These are phyloP conservation scores for Apiospora pterosperma DNA, from an alignment of 2,329 filamentous ascomycete genomes.

Conservation along the genomic window DNA sequence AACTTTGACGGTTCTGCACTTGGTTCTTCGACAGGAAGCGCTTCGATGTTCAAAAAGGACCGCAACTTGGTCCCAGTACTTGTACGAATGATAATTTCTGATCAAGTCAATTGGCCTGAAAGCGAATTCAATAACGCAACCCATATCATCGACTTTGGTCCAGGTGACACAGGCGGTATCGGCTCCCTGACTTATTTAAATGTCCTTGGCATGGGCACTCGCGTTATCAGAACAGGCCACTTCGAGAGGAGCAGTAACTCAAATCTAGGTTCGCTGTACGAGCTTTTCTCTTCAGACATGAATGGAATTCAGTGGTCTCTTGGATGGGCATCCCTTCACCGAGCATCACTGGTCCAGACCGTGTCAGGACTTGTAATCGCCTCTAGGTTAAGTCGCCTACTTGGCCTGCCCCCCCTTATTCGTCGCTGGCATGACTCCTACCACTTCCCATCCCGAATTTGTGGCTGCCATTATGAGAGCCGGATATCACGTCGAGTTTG, in stretches of 20 bases:
- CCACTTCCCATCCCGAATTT: constrained; percentile 86
- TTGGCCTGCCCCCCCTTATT: constrained; percentile 82
- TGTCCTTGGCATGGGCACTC: constrained; percentile 96
- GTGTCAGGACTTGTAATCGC: constrained; percentile 75
- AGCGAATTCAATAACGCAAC: constrained; percentile 88
- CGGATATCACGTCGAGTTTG: constrained; percentile 90
- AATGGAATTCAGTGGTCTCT: constrained; percentile 65
- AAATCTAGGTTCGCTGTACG: constrained; percentile 18
- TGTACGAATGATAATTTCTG: constrained; percentile 20
- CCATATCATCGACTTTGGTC: constrained; percentile 94
- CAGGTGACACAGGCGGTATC: constrained; percentile 89
- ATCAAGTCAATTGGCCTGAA: constrained; percentile 21
- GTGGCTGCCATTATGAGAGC: constrained; percentile 93
- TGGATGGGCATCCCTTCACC: constrained; percentile 51
- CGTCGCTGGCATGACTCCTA: constrained; percentile 91
- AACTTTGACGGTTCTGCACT: too few species aligned
- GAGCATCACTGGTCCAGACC: constrained; percentile 14
- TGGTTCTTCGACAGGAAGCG: constrained; percentile 24
- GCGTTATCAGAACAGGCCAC: constrained; percentile 51
- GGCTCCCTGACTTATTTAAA: constrained; percentile 96
- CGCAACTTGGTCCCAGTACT: constrained; percentile 18
- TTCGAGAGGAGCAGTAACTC: too few species aligned
- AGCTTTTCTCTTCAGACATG: constrained; percentile 46
- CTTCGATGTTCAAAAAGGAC: too few species aligned
- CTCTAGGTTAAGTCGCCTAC: constrained; percentile 89